These are phyloP conservation scores for Dittrichia graveolens DNA, from an alignment of 129 eudicot species.

Conservation along the genomic window DNA sequence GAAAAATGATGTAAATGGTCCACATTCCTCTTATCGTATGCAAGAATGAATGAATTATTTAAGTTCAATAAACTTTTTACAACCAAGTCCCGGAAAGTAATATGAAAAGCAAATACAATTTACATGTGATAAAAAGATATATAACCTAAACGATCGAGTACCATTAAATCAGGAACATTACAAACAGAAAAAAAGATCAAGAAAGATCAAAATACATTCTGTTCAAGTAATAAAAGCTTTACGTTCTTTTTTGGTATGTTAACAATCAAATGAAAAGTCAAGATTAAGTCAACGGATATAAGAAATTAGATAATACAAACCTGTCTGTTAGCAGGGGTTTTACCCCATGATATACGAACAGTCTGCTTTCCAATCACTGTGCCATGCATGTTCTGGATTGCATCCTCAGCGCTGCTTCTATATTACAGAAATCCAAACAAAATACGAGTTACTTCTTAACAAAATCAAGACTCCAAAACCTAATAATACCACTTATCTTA, in stretches of 20 bases:
- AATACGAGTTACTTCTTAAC: background rate
- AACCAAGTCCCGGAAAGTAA: no score
- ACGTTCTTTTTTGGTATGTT: background rate
- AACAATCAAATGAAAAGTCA: background rate
- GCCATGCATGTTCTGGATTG: conserved; percentile 77
- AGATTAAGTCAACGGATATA: background rate
- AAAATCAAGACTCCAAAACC: background rate
- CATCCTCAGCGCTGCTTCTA: conserved; percentile 88
- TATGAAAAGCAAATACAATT: no score
- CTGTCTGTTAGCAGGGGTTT: conserved; percentile 80
- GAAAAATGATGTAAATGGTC: no score
- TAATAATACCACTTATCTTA: background rate
- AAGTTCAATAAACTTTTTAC: no score
- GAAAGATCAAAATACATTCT: no score
- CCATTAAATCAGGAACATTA: no score
- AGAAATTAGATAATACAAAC: conserved; percentile 29
- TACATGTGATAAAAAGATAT: no score
- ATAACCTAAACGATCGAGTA: no score
- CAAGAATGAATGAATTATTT: no score
- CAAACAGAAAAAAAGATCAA: no score
- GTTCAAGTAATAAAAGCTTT: background rate
- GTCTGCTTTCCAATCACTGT: conserved; percentile 86
- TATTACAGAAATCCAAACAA: conserved; percentile 7
- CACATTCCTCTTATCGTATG: no score
- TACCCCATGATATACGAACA: conserved; percentile 98